phyloP scores from a whole-genome alignment of 2,329 filamentous ascomycete genomes.

The Fusarium sp. region DNA sequence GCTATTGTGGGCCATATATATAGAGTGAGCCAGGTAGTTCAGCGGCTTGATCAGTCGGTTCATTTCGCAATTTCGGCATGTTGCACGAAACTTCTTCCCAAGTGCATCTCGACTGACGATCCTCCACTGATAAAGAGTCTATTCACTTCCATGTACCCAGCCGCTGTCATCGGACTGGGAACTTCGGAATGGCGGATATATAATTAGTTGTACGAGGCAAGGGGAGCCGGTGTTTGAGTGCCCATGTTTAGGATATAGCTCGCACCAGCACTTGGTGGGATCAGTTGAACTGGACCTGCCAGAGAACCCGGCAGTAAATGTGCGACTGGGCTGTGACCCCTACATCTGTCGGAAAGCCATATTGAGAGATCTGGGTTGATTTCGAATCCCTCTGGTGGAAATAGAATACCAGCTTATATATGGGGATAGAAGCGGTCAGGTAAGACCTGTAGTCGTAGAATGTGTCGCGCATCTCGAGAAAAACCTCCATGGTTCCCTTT shows the following conservation, averaged over 20 bases:
- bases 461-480: not conserved
- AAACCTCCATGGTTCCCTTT: not conserved
- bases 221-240: not conserved
- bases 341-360: not conserved
- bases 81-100: not conserved
- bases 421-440: not conserved
- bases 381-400: not conserved
- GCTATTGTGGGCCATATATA: not conserved
- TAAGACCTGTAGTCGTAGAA: not conserved
- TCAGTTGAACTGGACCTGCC: not conserved
- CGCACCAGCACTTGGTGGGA: not conserved
- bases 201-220: not conserved
- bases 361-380: not conserved
- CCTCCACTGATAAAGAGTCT: too few relatives aligned
- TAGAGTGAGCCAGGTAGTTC: not conserved
- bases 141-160: not conserved
- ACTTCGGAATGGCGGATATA: not conserved
- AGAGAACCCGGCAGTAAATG: not conserved
- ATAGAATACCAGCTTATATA: not conserved
- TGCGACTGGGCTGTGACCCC: not conserved
- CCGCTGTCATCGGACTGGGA: not conserved
- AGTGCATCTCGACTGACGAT: not conserved
- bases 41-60: not conserved
- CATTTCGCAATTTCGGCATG: too few relatives aligned
- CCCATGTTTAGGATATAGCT: not conserved